A percentile compares a stretch with the other conserved stretches of the same genome.
These are phyloP conservation scores for Colletotrichum chlorophyti DNA, from an alignment of 2,329 filamentous ascomycete species.

Conservation along the genomic window DNA sequence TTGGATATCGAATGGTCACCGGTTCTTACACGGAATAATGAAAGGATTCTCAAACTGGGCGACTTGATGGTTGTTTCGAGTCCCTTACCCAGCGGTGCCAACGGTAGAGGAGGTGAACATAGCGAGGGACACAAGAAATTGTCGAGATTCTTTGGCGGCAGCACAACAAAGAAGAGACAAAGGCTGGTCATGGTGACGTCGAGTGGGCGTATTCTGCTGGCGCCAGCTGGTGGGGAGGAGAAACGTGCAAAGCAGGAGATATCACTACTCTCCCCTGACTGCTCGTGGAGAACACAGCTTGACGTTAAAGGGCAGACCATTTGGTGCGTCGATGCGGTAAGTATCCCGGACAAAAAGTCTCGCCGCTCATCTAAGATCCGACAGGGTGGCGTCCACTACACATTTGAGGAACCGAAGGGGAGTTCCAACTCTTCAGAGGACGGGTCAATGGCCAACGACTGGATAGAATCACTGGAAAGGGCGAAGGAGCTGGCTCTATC, in stretches of 20 bases:
- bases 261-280: constrained; percentile 78
- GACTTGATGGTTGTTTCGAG: constrained; percentile 86
- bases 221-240: constrained; percentile 90
- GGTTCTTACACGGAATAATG: constrained; percentile 87
- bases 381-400: constrained; percentile 86
- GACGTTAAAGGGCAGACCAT: constrained; percentile 88
- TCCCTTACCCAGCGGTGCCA: constrained; percentile 76
- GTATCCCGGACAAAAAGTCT: constrained; percentile 40
- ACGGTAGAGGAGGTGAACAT: constrained; percentile 70
- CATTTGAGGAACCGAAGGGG: constrained; percentile 91
- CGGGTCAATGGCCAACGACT: constrained; percentile 81
- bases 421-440: constrained; percentile 62
- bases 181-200: constrained; percentile 95
- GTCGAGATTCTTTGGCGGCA: constrained; percentile 90
- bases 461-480: constrained; percentile 87
- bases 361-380: constrained; percentile 26
- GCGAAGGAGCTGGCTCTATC: constrained; percentile 85
- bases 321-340: constrained; percentile 93
- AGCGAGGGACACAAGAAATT: constrained; percentile 84
- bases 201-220: constrained; percentile 86
- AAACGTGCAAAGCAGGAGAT: constrained; percentile 95
- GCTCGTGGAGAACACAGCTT: constrained; percentile 78
- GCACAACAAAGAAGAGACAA: constrained; percentile 89
- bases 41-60: constrained; percentile 92
- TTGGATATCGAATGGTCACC: constrained; percentile 99